phyloP scores from a whole-genome alignment of 2,329 filamentous ascomycete species.

The Salinomyces thailandicus region DNA sequence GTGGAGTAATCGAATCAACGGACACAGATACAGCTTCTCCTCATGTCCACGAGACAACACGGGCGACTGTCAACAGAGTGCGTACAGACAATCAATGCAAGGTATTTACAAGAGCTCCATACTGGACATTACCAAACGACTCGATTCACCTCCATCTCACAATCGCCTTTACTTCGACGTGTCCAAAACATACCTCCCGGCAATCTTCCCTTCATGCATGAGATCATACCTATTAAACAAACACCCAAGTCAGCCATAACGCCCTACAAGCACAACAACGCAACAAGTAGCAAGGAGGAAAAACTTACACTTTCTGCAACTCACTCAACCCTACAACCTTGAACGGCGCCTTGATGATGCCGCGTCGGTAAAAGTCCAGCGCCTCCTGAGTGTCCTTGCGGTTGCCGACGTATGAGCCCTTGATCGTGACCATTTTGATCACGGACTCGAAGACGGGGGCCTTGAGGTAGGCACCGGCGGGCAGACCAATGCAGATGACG shows the following conservation, averaged over 20 bases:
- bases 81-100: no score
- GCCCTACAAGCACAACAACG: no score
- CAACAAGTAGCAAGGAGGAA: no score
- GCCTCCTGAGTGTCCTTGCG: conserved; percentile 79
- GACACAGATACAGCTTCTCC: no score
- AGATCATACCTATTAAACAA: no score
- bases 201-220: conserved; percentile 55
- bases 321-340: conserved; percentile 75
- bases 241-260: no score
- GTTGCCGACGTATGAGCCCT: conserved; percentile 89
- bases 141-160: no score
- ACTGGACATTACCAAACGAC: no score
- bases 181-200: conserved; percentile 68
- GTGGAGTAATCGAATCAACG: no score
- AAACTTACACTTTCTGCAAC: conserved; percentile 66
- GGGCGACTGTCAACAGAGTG: no score
- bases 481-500: conserved; percentile 82
- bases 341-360: conserved; percentile 76
- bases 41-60: no score
- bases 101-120: no score
- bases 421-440: conserved; percentile 81
- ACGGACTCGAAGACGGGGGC: conserved; percentile 87
- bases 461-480: conserved; percentile 65
- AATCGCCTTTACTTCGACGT: conserved; percentile 59
- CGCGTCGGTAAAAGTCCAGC: conserved; percentile 76